Conservation (phyloP, 2,329 filamentous ascomycete species). For the Trichoderma koningii region DNA sequence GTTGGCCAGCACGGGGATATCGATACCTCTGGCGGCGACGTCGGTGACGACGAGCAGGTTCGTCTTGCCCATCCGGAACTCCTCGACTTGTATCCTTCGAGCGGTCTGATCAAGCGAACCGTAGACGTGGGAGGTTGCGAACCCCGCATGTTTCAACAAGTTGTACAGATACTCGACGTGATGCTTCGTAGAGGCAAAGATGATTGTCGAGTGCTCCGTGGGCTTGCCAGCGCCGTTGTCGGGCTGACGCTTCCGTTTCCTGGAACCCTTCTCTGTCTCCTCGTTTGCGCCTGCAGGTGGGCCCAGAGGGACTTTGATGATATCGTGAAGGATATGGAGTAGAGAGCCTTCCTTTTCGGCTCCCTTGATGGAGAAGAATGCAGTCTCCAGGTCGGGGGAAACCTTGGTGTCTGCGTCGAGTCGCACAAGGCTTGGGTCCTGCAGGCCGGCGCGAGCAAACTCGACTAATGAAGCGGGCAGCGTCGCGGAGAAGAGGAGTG, state of each 20-base stretch:
- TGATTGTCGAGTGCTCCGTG: slow-evolving; percentile 87
- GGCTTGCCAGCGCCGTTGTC: slow-evolving; percentile 63
- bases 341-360: slow-evolving; percentile 92
- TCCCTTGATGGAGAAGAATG: slow-evolving; percentile 91
- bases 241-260: slow-evolving; percentile 70
- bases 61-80: slow-evolving; percentile 80
- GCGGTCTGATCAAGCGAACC: slow-evolving; percentile 93
- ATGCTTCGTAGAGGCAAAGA: slow-evolving; percentile 95
- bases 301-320: slow-evolving; percentile 85
- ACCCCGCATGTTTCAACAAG: slow-evolving; percentile 79
- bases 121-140: slow-evolving; percentile 90
- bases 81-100: slow-evolving; percentile 86
- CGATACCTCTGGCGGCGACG: slow-evolving; percentile 93
- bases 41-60: slow-evolving; percentile 96
- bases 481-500: slow-evolving; percentile 91
- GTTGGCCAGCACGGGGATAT: slow-evolving; percentile 93
- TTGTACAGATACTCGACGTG: slow-evolving; percentile 90
- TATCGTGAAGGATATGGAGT: slow-evolving; percentile 82
- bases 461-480: slow-evolving; percentile 92
- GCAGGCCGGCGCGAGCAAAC: slow-evolving; percentile 88
- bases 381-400: slow-evolving; percentile 91
- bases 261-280: slow-evolving; percentile 52
- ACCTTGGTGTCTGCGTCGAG: slow-evolving; percentile 95
- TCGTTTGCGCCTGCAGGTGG: slow-evolving; percentile 56
- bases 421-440: slow-evolving; percentile 87